phyloP scores from a whole-genome alignment of 2,329 filamentous ascomycete species.

The Stylonectria norvegica region DNA sequence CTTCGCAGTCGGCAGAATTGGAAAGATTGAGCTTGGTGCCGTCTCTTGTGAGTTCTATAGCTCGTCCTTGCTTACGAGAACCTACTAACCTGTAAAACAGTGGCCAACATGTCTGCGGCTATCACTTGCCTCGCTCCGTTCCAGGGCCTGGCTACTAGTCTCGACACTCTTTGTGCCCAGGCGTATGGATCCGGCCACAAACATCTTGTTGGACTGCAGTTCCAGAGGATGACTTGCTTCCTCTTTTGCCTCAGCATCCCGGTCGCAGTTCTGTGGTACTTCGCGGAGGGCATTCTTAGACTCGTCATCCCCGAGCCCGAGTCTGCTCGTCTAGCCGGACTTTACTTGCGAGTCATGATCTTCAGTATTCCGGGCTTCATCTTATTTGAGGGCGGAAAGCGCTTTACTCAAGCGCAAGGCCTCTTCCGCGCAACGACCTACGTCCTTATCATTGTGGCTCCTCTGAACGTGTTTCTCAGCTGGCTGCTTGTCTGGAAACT shows the following conservation, averaged over 20 bases:
- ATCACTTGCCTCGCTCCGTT: conserved; percentile 76
- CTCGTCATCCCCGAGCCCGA: conserved; percentile 48
- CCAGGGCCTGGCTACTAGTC: conserved; percentile 80
- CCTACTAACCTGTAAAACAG: conserved; percentile 11
- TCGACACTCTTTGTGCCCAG: conserved; percentile 91
- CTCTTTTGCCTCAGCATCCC: conserved; percentile 69
- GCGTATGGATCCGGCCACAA: conserved; percentile 90
- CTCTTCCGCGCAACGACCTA: conserved; percentile 76
- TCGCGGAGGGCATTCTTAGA: conserved; percentile 62
- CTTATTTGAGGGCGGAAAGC: conserved; percentile 73
- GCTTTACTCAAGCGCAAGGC: conserved; percentile 79
- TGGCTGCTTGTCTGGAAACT: conserved; percentile 75
- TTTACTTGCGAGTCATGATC: conserved; percentile 70
- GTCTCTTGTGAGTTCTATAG: conserved; percentile 36
- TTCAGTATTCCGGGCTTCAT: conserved; percentile 73
- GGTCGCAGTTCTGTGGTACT: conserved; percentile 68
- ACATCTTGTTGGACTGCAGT: conserved; percentile 78
- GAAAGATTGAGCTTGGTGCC: conserved; percentile 55
- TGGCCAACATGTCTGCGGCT: conserved; percentile 70
- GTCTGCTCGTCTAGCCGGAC: conserved; percentile 63
- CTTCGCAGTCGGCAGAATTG: conserved; percentile 73
- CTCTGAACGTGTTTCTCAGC: conserved; percentile 73
- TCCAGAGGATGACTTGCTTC: conserved; percentile 78
- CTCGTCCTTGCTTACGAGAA: background rate
- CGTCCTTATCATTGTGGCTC: conserved; percentile 71